These are phyloP conservation scores for Teratosphaeria zuluensis DNA, from an alignment of 2,329 filamentous ascomycete species.

Conservation along the genomic window DNA sequence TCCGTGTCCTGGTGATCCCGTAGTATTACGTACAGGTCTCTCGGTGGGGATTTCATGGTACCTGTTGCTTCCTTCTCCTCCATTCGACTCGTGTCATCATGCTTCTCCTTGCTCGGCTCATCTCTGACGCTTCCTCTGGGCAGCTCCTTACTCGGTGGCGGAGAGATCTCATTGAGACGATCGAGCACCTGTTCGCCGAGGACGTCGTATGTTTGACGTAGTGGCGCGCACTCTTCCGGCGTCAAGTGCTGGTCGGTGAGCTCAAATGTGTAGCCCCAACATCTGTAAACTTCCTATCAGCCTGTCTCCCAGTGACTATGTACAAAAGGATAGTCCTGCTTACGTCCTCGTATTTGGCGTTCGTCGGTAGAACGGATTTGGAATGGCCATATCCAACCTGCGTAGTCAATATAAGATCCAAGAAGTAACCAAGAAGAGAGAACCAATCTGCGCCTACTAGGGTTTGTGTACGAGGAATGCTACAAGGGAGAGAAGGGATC, in stretches of 20 bases:
- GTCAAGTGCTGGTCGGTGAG: constrained; percentile 58
- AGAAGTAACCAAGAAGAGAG: background rate
- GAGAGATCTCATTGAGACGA: constrained; percentile 52
- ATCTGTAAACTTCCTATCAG: constrained; percentile 23
- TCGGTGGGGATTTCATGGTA: constrained; percentile 19
- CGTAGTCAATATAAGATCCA: background rate
- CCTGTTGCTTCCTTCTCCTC: constrained; percentile 16
- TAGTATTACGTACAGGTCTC: constrained; percentile 57
- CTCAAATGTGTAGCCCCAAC: constrained; percentile 60
- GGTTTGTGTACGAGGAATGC: background rate
- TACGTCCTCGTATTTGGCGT: constrained; percentile 36
- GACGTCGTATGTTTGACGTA: constrained; percentile 59
- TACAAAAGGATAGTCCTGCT: constrained; percentile 8
- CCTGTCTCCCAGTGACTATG: background rate
- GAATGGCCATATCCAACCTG: constrained; percentile 30
- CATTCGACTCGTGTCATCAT: constrained; percentile 8
- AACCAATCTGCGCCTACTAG: background rate
- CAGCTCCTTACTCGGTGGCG: constrained; percentile 31
- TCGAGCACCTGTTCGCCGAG: constrained; percentile 58
- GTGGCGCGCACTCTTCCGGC: constrained; percentile 46
- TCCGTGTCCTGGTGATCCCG: constrained; percentile 49
- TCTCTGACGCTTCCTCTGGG: constrained; percentile 18
- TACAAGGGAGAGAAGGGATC: background rate
- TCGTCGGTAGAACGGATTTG: constrained; percentile 32
- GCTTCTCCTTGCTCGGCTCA: constrained; percentile 5